Conservation (phyloP, 139 green algal genomes). For the Closterium sp. region DNA sequence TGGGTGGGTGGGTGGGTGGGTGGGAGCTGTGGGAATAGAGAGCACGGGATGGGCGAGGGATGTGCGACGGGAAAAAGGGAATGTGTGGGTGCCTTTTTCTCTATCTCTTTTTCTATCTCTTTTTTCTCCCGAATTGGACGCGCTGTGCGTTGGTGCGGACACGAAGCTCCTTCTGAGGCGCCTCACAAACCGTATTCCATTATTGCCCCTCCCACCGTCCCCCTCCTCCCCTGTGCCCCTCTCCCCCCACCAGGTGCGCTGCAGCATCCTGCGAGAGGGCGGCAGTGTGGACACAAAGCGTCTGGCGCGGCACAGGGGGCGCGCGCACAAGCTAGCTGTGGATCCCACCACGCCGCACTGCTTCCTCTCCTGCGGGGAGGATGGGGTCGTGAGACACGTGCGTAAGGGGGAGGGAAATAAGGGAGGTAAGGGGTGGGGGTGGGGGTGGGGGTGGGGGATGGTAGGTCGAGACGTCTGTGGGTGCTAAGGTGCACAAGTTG, state of each 20-base stretch:
- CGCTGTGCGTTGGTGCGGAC: too few relatives aligned
- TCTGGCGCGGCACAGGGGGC: slow-evolving; percentile 50
- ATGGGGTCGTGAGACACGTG: slow-evolving; percentile 57
- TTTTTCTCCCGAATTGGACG: too few relatives aligned
- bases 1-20: too few relatives aligned
- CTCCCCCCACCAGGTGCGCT: slow-evolving; percentile 33
- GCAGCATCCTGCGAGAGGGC: slow-evolving; percentile 44
- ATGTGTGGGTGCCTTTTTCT: too few relatives aligned
- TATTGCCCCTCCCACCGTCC: background rate
- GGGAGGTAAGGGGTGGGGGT: too few relatives aligned
- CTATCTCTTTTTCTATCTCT: too few relatives aligned
- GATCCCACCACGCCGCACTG: slow-evolving; percentile 44
- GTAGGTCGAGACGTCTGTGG: background rate
- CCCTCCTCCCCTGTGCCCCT: background rate
- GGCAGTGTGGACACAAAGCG: slow-evolving; percentile 48
- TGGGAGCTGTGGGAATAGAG: too few relatives aligned
- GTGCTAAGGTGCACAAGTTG: slow-evolving; percentile 57
- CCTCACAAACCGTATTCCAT: background rate
- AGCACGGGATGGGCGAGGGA: too few relatives aligned
- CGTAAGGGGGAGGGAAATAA: background rate
- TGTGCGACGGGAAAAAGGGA: too few relatives aligned
- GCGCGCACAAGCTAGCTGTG: slow-evolving; percentile 62
- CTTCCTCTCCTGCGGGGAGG: slow-evolving; percentile 62
- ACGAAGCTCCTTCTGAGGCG: background rate
- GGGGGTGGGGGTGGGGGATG: background rate